Evolutionary conservation across 1,139 yeast species (phyloP), one percentile per base, ranked within the genome.

Genomic region (Yamadazyma songkhlaensis): DNA sequence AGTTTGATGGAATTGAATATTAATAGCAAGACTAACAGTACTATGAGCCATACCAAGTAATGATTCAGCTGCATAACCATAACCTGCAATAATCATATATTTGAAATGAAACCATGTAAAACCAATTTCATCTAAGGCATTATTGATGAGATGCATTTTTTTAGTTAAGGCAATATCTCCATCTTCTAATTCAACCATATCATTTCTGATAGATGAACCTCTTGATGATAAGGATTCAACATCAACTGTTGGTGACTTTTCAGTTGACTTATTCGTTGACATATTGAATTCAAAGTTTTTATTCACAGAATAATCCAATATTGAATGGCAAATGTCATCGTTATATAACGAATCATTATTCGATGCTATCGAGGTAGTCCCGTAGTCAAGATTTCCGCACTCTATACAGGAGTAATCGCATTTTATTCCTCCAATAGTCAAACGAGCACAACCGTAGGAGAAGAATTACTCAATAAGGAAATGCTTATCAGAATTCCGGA

Each of bases 111-210:
- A 69, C 68, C 69, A 59, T 3, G 79, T 73, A 53, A 74, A 69
- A 0, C 79, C 79, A 17, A 74, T 71, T 42, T 74, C 77, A 47
- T 74, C 78, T 21, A 74, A 56, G 7, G 77, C 77, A 38, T 71
- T 54, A 49, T 74, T 72, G 36, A 75, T 49, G 6, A 67, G 50
- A 32, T 49, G 53, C 58, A 70, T 63, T 45, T 70, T 70, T 32
- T 51, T 53, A 22, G 63, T 50, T n/a, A n/a, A n/a, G n/a, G n/a
- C n/a, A n/a, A n/a, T 12, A 68, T 65, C 74, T 31, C 50, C 50
- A n/a, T 46, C 54, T 26, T 48, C 60, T 9, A 52, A 47, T 6
- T 42, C 55, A 15, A 40, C 41, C 51, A 48, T 47, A 30, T 51
- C 59, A 6, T 30, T 27, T 23, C 25, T 27, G 20, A 13, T 12